Evolutionary conservation across 179 eudicot genomes (phyloP), one percentile per base, ranked within the genome.

Genomic region (Gypsophila paniculata): DNA sequence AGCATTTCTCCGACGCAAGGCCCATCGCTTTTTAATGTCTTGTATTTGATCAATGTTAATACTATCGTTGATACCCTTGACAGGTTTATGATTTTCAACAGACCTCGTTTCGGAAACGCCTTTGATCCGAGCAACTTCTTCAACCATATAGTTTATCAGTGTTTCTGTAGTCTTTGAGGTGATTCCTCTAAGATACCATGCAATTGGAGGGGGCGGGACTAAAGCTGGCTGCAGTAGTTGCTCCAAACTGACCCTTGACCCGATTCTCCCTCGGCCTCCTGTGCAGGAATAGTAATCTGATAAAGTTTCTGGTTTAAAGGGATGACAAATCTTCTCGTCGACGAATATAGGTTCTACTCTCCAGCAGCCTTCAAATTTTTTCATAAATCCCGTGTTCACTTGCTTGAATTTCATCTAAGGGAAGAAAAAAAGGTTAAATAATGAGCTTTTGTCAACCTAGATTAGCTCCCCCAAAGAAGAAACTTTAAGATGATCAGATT

Each of bases 291-390:
- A 29, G 55, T 94, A 94, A 0, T 91, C 96, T 7, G 77, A 69
- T 36, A 85, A 36, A 6, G 85, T 85, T 77, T 77, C 81, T 8
- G 98, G 99, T 73, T 84, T 85, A 22, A 79, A 84, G 9, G 95
- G 97, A 65, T 71, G 82, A 77, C 98, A 95, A 5, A 77, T 59
- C 26, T 86, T 76, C 80, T 89, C 91, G 60, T 95, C 99, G 12
- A 92, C 84, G 39, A 92, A 81, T 48, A 92, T 23, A 12, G 98
- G 99, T 60, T 92, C 96, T 26, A 92, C 87, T 73, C 72, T 90
- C 99, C 99, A 94, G 74, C 88, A 83, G 26, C 99, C 99, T 85
- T 94, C 99, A 49, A 94, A 94, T 76, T 78, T 90, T 75, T 94
- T 76, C 99, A 94, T 94, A 70, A 91, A 92, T 61, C 97, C 97